These are phyloP conservation scores for Apiotrichum veenhuisii DNA, from an alignment of 1,284 basidiomycete species.

Conservation along the genomic window DNA sequence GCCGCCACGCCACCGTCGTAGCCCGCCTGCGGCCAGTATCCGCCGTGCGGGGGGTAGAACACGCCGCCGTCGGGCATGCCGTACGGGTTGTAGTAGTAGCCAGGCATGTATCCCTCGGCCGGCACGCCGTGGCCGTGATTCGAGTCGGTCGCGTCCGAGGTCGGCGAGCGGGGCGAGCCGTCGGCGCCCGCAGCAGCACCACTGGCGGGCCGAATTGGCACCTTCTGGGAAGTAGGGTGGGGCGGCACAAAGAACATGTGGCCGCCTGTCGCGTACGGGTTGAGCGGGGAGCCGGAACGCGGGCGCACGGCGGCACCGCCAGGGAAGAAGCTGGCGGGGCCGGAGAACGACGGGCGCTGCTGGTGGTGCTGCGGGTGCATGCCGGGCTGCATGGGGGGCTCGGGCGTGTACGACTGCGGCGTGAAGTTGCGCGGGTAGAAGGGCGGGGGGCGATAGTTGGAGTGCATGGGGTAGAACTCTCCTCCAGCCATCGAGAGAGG, in stretches of 20 bases:
- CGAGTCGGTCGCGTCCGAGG: slow-evolving; percentile 13
- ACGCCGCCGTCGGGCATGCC: slow-evolving; percentile 4
- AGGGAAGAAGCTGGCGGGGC: slow-evolving; percentile 7
- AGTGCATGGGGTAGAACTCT: slow-evolving; percentile 67
- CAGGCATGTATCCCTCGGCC: slow-evolving; percentile 9
- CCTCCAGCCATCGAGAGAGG: slow-evolving; percentile 54
- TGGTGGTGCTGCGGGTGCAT: slow-evolving; percentile 10
- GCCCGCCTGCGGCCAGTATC: slow-evolving; percentile 15
- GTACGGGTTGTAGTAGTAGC: slow-evolving; percentile 31
- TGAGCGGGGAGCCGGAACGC: slow-evolving; percentile 26
- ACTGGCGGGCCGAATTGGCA: slow-evolving; percentile 24
- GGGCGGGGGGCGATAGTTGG: slow-evolving; percentile 29
- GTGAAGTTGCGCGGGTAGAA: slow-evolving; percentile 12
- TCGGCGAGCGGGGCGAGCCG: slow-evolving; percentile 8
- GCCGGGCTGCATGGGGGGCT: slow-evolving; percentile 13
- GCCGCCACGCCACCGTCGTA: slow-evolving; percentile 5
- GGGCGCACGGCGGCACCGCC: slow-evolving; percentile 1
- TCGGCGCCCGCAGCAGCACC: slow-evolving; percentile 12
- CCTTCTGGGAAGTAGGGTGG: slow-evolving; percentile 25
- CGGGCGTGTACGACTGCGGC: slow-evolving; percentile 17
- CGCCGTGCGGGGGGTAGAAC: slow-evolving; percentile 14
- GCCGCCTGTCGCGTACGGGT: slow-evolving; percentile 21
- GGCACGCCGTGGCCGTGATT: neutral
- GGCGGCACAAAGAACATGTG: slow-evolving; percentile 31
- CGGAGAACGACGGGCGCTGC: slow-evolving; percentile 28